These are phyloP conservation scores for Candida alai DNA, from an alignment of 805 yeast species.

Conservation along the genomic window DNA sequence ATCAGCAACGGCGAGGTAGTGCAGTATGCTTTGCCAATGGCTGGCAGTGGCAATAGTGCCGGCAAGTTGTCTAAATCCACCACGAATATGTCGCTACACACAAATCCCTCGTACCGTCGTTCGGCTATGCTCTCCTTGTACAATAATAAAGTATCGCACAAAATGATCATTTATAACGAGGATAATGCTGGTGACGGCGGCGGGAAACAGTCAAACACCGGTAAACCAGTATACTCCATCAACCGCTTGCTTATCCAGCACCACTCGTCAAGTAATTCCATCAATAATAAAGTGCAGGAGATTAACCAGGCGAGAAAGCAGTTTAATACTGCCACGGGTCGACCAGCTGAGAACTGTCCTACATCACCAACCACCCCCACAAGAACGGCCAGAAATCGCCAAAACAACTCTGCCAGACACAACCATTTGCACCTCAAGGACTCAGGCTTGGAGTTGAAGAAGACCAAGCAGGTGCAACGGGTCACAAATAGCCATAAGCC, in stretches of 20 bases:
- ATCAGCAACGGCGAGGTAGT: conserved; percentile 5
- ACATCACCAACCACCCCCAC: conserved; percentile 3
- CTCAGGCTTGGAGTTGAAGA: conserved; percentile 36
- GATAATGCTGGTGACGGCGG: conserved; percentile 1
- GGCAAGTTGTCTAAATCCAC: conserved; percentile 26
- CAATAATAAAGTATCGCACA: conserved; percentile 34
- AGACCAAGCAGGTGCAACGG: conserved; percentile 14
- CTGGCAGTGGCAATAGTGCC: conserved; percentile 6
- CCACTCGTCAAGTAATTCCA: conserved; percentile 31
- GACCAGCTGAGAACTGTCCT: conserved; percentile 2
- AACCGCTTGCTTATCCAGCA: conserved; percentile 37
- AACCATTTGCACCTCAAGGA: conserved; percentile 38
- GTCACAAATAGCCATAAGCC: background rate
- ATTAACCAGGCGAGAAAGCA: no score
- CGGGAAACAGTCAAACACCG: conserved; percentile 16
- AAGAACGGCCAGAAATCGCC: conserved; percentile 2
- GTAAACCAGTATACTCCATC: conserved; percentile 36
- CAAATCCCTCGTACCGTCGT: conserved; percentile 42
- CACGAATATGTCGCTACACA: conserved; percentile 37
- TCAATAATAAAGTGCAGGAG: conserved; percentile 25
- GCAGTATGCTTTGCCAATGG: conserved; percentile 21
- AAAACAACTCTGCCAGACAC: conserved; percentile 19
- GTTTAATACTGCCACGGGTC: no score
- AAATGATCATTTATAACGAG: conserved; percentile 30
- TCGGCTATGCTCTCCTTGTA: conserved; percentile 44